Conservation (phyloP, 305 asterid genomes). For the Ajuga reptans region DNA sequence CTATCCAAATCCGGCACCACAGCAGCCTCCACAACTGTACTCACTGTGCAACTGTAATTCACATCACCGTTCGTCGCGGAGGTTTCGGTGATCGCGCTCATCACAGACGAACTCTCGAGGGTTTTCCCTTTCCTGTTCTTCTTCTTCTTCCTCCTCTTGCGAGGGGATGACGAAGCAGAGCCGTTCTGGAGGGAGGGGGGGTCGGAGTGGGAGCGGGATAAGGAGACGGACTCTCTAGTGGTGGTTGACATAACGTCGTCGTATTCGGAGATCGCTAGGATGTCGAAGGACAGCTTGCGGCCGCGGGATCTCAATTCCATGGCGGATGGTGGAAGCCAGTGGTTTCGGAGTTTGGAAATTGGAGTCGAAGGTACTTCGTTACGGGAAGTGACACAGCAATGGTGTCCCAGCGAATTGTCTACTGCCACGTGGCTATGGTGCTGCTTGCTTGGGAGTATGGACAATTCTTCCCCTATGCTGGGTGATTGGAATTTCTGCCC, state of each 20-base stretch:
- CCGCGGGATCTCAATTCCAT: conserved; percentile 58
- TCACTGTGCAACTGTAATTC: conserved; percentile 30
- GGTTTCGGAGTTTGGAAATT: conserved; percentile 4
- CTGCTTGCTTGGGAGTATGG: background rate
- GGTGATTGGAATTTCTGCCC: background rate
- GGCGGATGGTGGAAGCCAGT: conserved; percentile 6
- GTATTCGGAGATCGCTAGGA: conserved; percentile 38
- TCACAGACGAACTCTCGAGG: conserved; percentile 13
- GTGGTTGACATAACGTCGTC: conserved; percentile 29
- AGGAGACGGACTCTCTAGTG: conserved; percentile 12
- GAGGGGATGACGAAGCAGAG: conserved; percentile 23
- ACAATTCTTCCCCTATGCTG: background rate
- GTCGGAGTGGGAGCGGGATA: conserved; percentile 48
- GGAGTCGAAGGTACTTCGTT: conserved; percentile 2
- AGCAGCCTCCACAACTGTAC: conserved; percentile 31
- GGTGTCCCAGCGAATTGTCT: background rate
- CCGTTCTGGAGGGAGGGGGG: conserved; percentile 30
- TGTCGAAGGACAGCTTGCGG: conserved; percentile 57
- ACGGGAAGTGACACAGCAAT: conserved; percentile 11
- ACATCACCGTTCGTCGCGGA: conserved; percentile 26
- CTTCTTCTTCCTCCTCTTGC: conserved; percentile 45
- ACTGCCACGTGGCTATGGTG: conserved; percentile 15
- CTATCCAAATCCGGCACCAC: conserved; percentile 31
- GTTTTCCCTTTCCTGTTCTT: conserved; percentile 25
- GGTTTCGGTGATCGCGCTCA: conserved; percentile 16